Evolutionary conservation across 1,139 yeast species (phyloP).

Genomic region (Candida tunisiensis): DNA sequence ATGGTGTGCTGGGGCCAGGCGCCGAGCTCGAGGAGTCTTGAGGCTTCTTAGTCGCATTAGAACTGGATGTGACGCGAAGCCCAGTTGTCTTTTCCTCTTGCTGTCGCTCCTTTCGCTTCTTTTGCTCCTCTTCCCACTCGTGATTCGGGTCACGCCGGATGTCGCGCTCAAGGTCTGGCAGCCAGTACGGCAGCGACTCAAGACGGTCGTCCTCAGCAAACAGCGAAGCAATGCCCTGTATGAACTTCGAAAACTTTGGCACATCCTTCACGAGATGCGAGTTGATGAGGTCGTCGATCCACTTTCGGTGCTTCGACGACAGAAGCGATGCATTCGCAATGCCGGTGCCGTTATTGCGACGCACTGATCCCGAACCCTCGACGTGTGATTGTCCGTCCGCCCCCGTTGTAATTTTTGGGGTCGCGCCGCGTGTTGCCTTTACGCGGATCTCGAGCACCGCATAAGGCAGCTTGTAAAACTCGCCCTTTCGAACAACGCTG

Average conservation of each 20-base stretch:
- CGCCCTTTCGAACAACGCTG: conserved; percentile 69
- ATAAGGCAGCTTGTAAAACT: conserved; percentile 72
- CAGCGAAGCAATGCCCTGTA: conserved; percentile 80
- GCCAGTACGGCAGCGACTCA: conserved; percentile 88
- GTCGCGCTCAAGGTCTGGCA: conserved; percentile 75
- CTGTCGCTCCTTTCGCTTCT: no score
- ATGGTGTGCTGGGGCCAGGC: no score
- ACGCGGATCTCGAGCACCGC: conserved; percentile 79
- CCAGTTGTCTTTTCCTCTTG: no score
- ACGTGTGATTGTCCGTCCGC: no score
- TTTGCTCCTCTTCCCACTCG: no score
- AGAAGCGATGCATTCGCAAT: background rate
- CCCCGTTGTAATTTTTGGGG: conserved; percentile 1
- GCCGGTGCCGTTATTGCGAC: no score
- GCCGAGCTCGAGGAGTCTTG: no score
- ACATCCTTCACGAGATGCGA: conserved; percentile 80
- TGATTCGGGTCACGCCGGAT: conserved; percentile 49
- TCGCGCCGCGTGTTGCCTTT: conserved; percentile 14
- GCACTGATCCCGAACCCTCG: conserved; percentile 3
- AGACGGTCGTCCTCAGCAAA: conserved; percentile 82
- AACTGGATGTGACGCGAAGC: no score
- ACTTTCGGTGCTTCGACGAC: conserved; percentile 20
- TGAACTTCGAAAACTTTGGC: conserved; percentile 77
- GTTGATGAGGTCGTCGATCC: conserved; percentile 79
- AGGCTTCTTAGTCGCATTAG: no score